Evolutionary conservation across 495 filamentous ascomycete genomes (phyloP).

Genomic region (Hypoxylon lienhwacheense): DNA sequence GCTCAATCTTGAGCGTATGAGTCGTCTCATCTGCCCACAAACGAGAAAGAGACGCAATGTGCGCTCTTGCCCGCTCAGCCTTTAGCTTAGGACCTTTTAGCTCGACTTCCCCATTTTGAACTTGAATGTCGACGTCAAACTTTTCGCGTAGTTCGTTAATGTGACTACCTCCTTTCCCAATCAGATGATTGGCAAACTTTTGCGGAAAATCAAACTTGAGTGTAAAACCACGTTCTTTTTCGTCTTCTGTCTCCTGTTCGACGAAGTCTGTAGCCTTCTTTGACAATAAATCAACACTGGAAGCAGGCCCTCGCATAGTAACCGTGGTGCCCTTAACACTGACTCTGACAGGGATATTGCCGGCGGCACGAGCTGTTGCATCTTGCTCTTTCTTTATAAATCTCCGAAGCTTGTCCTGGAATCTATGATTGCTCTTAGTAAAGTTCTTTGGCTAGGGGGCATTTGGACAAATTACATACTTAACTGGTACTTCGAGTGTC

Average conservation of each 20-base stretch:
- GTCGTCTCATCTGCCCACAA: slow-evolving; percentile 86
- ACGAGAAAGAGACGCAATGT: slow-evolving; percentile 74
- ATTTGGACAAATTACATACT: slow-evolving; percentile 50
- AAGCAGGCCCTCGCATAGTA: slow-evolving; percentile 73
- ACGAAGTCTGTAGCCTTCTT: slow-evolving; percentile 75
- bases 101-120: slow-evolving; percentile 70
- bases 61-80: slow-evolving; percentile 76
- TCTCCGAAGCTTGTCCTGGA: slow-evolving; percentile 73
- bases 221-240: slow-evolving; percentile 83
- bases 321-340: slow-evolving; percentile 58
- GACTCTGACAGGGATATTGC: slow-evolving; percentile 73
- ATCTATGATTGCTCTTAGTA: slow-evolving; percentile 33
- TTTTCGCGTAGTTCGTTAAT: slow-evolving; percentile 94
- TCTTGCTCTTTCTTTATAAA: slow-evolving; percentile 79
- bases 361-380: slow-evolving; percentile 53
- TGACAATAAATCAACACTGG: slow-evolving; percentile 67
- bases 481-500: slow-evolving; percentile 69
- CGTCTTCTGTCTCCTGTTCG: slow-evolving; percentile 79
- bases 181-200: slow-evolving; percentile 89
- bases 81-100: slow-evolving; percentile 63
- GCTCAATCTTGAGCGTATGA: slow-evolving; percentile 81
- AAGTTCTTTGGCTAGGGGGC: background rate
- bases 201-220: slow-evolving; percentile 88
- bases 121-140: slow-evolving; percentile 95
- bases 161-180: slow-evolving; percentile 88